Evolutionary conservation across 208 protist species (phyloP), one percentile per base, ranked within the genome.

Genomic region (Crithidia bombi): DNA sequence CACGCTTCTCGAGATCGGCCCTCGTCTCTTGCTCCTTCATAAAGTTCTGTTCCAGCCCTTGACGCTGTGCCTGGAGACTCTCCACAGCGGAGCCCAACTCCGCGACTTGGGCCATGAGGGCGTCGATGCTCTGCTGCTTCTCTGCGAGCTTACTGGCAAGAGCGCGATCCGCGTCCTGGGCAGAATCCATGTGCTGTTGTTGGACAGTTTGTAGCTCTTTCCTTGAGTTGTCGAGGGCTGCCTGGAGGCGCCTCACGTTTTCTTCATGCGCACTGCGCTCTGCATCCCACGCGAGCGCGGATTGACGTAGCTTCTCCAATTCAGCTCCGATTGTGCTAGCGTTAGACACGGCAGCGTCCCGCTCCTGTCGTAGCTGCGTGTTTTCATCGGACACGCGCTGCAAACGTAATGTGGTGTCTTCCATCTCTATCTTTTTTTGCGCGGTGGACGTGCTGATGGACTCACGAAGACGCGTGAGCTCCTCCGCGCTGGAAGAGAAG

Each of bases 361-460:
- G 5, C 28, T 47, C 56, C 14, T 33, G 33, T 19, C 56, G 50
- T 43, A 15, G 56, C 44, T 28, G 25, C 21, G 43, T 47, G 19
- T 44, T 41, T 7, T 43, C 62, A 6, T 46, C 41, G 4, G 58
- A 33, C 10, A 33, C 39, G 12, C 30, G 21, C 39, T 80, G 65
- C 19, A 79, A 49, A 2, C 57, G 44, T 7, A 52, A 5, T 17
- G 52, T 59, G 3, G 26, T 38, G 43, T 51, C 28, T 15, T 64
- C 43, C 14, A 15, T 26, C 43, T 32, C 57, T 35, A 56, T 41
- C 2, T 3, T 4, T 28, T 7, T 65, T 6, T 38, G 57, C 28
- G 4, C 19, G 56, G 57, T n/a, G 25, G 57, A 38, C 15, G 17
- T 43, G 26, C 1, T 35, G 41, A 26, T 43, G 5, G 17, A 5